These are phyloP conservation scores for Nelumbo lutea DNA, from an alignment of 164 flowering plant species.

Conservation along the genomic window DNA sequence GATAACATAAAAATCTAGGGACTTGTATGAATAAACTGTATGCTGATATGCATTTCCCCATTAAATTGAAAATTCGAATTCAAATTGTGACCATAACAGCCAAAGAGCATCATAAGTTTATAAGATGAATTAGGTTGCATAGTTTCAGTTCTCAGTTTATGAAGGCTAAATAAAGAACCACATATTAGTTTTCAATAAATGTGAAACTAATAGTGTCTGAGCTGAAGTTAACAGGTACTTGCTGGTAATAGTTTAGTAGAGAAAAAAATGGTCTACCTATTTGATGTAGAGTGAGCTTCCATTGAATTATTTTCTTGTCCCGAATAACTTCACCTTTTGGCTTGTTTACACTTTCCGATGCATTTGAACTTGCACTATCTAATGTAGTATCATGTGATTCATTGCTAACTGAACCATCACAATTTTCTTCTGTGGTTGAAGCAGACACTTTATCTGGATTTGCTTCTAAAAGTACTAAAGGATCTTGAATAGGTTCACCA, in stretches of 20 bases:
- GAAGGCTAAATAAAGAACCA: neutral
- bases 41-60: neutral
- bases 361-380: constrained; percentile 15
- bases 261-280: constrained; percentile 48
- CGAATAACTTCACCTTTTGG: constrained; percentile 26
- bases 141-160: neutral
- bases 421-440: constrained; percentile 16
- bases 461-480: constrained; percentile 67
- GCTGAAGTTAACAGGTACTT: neutral
- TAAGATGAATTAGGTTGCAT: neutral
- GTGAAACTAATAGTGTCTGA: neutral
- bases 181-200: neutral
- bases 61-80: neutral
- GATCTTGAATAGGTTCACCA: constrained; percentile 83
- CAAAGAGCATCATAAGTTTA: neutral
- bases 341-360: constrained; percentile 22
- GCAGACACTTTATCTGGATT: constrained; percentile 30
- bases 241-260: neutral
- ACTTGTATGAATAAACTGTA: neutral
- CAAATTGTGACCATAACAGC: neutral
- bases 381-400: constrained; percentile 9
- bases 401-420: constrained; percentile 15
- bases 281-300: constrained; percentile 97
- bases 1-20: neutral
- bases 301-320: constrained; percentile 75